Conservation (phyloP, 768 basidiomycete genomes). For the Rhodotorula toruloides region DNA sequence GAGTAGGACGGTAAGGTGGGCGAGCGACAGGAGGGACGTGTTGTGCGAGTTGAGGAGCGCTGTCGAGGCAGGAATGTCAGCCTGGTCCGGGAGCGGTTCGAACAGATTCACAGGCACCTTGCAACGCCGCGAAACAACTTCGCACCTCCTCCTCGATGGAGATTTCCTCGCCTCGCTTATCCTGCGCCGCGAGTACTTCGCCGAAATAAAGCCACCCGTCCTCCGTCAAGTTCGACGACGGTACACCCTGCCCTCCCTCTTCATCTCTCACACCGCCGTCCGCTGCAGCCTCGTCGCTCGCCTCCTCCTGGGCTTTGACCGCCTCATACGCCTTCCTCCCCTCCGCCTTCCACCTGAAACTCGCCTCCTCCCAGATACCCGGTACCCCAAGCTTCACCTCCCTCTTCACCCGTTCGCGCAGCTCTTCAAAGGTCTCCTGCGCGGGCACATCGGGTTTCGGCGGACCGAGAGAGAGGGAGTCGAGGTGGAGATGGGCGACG, state of each 20-base stretch:
- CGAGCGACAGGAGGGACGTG: conserved; percentile 58
- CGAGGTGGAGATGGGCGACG: conserved; percentile 83
- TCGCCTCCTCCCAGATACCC: not conserved
- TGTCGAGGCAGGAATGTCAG: conserved; percentile 43
- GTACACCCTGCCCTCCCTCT: conserved; percentile 26
- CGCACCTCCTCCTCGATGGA: conserved; percentile 72
- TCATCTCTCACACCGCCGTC: not conserved
- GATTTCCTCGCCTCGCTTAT: conserved; percentile 56
- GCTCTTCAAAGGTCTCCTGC: conserved; percentile 19
- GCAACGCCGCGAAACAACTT: conserved; percentile 61
- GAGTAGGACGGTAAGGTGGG: conserved; percentile 76
- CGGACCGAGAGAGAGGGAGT: conserved; percentile 57
- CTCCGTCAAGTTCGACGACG: conserved; percentile 19
- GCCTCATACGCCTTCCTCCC: not conserved
- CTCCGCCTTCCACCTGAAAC: not conserved
- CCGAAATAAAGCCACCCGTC: conserved; percentile 68
- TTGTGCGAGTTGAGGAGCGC: conserved; percentile 55
- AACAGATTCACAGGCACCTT: no score
- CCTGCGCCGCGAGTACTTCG: conserved; percentile 51
- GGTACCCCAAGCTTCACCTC: not conserved
- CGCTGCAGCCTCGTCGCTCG: not conserved
- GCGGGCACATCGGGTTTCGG: conserved; percentile 17
- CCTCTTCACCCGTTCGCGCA: conserved; percentile 15
- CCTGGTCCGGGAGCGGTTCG: no score
- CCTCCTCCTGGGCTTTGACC: not conserved